phyloP scores from a whole-genome alignment of 495 filamentous ascomycete species.

The Hapsidospora chrysogenum region DNA sequence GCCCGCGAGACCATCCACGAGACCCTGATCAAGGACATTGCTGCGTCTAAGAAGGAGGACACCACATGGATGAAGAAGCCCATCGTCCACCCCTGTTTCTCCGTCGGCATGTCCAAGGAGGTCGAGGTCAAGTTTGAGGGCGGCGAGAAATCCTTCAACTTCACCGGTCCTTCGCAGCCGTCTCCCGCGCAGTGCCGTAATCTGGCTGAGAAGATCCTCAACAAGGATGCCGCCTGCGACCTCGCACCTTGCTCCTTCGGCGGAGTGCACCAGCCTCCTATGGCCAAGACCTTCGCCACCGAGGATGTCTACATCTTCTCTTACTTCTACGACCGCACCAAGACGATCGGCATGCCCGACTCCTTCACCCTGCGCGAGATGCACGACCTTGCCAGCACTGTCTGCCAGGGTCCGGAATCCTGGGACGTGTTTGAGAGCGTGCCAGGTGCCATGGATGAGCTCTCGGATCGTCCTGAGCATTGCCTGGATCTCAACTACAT shows the following conservation, averaged over 20 bases:
- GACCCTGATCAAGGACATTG: constrained; percentile 42
- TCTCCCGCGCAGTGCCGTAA: constrained; percentile 76
- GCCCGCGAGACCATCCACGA: constrained; percentile 76
- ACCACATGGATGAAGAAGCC: constrained; percentile 40
- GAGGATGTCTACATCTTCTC: constrained; percentile 95
- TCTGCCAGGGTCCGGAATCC: constrained; percentile 59
- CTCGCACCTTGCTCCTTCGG: constrained; percentile 93
- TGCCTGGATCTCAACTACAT: constrained; percentile 95
- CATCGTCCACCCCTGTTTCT: constrained; percentile 79
- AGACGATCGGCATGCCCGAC: constrained; percentile 87
- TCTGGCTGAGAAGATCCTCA: constrained; percentile 75
- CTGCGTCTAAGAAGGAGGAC: constrained; percentile 30
- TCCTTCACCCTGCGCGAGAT: constrained; percentile 82
- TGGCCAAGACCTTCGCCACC: constrained; percentile 78
- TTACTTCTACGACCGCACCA: constrained; percentile 90
- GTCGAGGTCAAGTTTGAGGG: constrained; percentile 55
- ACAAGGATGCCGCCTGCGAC: constrained; percentile 69
- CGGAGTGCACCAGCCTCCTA: constrained; percentile 82
- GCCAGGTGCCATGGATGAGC: constrained; percentile 54
- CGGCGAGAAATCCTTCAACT: constrained; percentile 53
- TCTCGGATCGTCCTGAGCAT: constrained; percentile 66
- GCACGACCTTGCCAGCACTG: constrained; percentile 61
- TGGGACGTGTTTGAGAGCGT: constrained; percentile 70
- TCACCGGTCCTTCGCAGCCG: constrained; percentile 65
- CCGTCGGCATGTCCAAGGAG: constrained; percentile 52